These are phyloP conservation scores for Colletotrichum somersetense DNA, from an alignment of 2,329 filamentous ascomycete genomes.

Conservation along the genomic window DNA sequence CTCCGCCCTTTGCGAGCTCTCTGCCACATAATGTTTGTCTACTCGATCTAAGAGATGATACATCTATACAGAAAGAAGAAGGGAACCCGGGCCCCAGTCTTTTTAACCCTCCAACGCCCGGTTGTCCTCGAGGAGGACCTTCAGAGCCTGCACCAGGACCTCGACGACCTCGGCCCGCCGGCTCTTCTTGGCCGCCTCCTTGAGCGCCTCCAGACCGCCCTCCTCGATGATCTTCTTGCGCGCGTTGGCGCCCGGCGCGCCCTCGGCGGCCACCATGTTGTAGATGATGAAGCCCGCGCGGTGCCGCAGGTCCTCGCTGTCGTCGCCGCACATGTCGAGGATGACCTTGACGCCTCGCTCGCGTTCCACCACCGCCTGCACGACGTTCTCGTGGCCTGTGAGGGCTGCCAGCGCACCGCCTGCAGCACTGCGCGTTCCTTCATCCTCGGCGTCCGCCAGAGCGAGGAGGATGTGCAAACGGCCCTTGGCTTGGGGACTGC, in stretches of 20 bases:
- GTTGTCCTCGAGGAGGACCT: conserved; percentile 67
- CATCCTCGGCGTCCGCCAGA: conserved; percentile 87
- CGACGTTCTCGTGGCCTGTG: conserved; percentile 81
- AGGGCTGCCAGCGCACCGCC: conserved; percentile 90
- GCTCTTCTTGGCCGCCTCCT: conserved; percentile 76
- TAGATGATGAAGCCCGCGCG: conserved; percentile 81
- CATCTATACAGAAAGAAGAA: conserved; percentile 11
- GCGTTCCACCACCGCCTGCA: conserved; percentile 76
- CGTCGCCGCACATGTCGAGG: conserved; percentile 83
- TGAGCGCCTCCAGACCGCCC: conserved; percentile 76
- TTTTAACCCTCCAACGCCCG: conserved; percentile 29
- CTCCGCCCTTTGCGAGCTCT: background rate
- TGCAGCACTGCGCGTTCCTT: conserved; percentile 82
- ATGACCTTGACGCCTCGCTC: conserved; percentile 81
- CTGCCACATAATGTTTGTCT: conserved; percentile 17
- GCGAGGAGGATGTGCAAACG: conserved; percentile 88
- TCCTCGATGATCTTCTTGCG: conserved; percentile 70
- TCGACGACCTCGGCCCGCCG: conserved; percentile 78
- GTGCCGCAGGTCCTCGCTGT: conserved; percentile 75
- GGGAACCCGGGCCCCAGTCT: background rate
- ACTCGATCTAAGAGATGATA: conserved; percentile 19
- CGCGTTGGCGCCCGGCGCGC: conserved; percentile 72
- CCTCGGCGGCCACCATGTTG: conserved; percentile 78
- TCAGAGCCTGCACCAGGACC: conserved; percentile 78
- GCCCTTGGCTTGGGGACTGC: conserved; percentile 74